A percentile compares a stretch with the other conserved stretches of the same genome.
Conservation (phyloP, 441 rosid species). For the Biscutella laevigata region DNA sequence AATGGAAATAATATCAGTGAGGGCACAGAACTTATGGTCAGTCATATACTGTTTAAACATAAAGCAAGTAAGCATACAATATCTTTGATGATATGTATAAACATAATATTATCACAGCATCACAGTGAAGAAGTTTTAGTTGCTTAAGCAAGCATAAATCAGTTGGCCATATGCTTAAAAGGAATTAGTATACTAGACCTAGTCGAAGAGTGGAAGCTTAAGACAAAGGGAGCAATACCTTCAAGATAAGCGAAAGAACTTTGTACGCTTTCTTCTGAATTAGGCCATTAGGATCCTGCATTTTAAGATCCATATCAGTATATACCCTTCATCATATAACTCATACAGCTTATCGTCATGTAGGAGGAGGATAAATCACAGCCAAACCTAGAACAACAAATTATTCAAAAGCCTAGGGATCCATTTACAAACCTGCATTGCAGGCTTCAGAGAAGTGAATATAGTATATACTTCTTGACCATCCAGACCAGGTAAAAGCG, state of each 20-base stretch:
- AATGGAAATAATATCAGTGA: slow-evolving; percentile 2
- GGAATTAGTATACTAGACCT: neutral
- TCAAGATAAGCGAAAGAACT: slow-evolving; percentile 67
- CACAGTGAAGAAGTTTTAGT: neutral
- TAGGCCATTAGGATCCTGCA: slow-evolving; percentile 65
- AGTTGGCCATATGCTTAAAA: slow-evolving; percentile 9
- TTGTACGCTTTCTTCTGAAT: slow-evolving; percentile 92
- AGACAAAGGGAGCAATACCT: slow-evolving; percentile 34
- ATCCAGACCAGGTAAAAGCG: slow-evolving; percentile 73
- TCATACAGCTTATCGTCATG: neutral
- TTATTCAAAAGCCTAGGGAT: neutral
- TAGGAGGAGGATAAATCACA: slow-evolving; percentile 7
- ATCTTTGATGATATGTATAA: neutral
- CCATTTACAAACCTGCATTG: slow-evolving; percentile 54
- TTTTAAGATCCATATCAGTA: slow-evolving; percentile 14
- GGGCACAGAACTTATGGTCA: neutral
- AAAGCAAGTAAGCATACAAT: neutral
- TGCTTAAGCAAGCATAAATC: neutral
- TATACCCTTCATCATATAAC: slow-evolving; percentile 1
- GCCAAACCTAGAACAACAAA: neutral
- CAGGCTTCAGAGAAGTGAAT: slow-evolving; percentile 55
- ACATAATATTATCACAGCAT: neutral
- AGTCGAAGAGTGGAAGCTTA: neutral
- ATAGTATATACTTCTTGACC: slow-evolving; percentile 42
- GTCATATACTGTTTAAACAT: neutral